phyloP scores from a whole-genome alignment of 1,284 basidiomycete genomes.

The Ganoderma meredithae region DNA sequence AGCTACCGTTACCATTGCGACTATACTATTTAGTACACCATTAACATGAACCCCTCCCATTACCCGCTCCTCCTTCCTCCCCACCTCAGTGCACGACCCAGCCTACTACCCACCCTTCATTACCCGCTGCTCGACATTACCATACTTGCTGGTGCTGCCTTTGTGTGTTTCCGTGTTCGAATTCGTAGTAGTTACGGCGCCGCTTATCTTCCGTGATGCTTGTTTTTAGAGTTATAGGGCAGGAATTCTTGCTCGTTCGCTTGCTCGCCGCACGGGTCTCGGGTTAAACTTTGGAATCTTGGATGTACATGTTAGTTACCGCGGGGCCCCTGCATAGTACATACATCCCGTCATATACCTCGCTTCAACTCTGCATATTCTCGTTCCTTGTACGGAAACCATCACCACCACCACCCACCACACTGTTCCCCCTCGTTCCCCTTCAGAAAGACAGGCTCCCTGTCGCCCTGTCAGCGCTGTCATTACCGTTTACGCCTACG shows the following conservation, averaged over 20 bases:
- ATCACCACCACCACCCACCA: neutral
- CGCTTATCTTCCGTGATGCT: neutral
- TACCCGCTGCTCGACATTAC: conserved; percentile 5
- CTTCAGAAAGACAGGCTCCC: neutral
- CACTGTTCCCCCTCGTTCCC: neutral
- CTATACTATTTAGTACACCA: conserved; percentile 4
- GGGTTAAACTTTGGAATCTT: conserved; percentile 10
- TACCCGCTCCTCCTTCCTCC: neutral
- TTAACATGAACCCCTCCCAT: neutral
- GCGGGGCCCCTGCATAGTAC: neutral
- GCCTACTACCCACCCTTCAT: neutral
- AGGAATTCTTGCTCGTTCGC: conserved; percentile 3
- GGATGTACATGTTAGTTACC: conserved; percentile 8
- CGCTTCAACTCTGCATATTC: neutral
- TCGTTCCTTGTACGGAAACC: neutral
- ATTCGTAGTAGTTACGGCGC: neutral
- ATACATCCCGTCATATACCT: conserved; percentile 2
- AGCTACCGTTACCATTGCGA: conserved; percentile 1
- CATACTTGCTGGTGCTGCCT: neutral
- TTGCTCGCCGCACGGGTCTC: conserved; percentile 7
- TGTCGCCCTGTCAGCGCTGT: neutral
- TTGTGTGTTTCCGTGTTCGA: neutral
- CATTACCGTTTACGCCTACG: conserved; percentile 4
- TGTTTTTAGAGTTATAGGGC: neutral
- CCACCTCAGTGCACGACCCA: neutral